These are phyloP conservation scores for Trebouxia sp. DNA, from an alignment of 139 green algal genomes.

Conservation along the genomic window DNA sequence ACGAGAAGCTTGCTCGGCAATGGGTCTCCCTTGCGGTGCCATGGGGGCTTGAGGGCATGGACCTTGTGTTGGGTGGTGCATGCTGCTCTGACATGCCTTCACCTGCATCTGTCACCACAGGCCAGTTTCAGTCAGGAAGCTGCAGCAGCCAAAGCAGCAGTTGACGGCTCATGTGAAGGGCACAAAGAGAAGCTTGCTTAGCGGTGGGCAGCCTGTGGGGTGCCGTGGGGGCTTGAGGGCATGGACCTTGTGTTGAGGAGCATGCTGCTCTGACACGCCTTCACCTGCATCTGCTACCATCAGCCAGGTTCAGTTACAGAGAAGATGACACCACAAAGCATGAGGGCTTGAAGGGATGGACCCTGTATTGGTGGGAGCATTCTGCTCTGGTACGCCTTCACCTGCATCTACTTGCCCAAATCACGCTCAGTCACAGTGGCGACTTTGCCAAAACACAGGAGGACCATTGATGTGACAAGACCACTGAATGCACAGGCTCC, in stretches of 20 bases:
- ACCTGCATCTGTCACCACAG: neutral
- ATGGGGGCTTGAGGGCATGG: neutral
- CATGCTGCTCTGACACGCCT: neutral
- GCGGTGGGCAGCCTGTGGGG: neutral
- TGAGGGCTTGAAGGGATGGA: neutral
- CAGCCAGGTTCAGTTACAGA: too few species aligned
- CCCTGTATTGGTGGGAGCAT: neutral
- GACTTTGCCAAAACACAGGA: too few species aligned
- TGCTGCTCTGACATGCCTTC: neutral
- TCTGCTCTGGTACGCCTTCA: neutral
- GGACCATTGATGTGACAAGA: too few species aligned
- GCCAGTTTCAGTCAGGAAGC: too few species aligned
- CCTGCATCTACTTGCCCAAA: neutral
- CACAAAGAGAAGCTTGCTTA: neutral
- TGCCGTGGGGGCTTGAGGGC: neutral
- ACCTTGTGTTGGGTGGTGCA: neutral
- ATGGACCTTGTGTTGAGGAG: neutral
- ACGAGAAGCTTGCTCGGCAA: neutral
- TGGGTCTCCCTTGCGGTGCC: neutral
- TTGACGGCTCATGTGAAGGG: neutral
- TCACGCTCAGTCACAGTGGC: too few species aligned
- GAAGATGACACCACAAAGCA: too few species aligned
- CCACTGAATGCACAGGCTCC: too few species aligned
- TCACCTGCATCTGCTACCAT: neutral
- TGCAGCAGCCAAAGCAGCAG: too few species aligned